Percentiles rank a stretch among this genome's conserved stretches.
Conservation (phyloP, 2,329 filamentous ascomycete species). For the Penicillium nordicum region DNA sequence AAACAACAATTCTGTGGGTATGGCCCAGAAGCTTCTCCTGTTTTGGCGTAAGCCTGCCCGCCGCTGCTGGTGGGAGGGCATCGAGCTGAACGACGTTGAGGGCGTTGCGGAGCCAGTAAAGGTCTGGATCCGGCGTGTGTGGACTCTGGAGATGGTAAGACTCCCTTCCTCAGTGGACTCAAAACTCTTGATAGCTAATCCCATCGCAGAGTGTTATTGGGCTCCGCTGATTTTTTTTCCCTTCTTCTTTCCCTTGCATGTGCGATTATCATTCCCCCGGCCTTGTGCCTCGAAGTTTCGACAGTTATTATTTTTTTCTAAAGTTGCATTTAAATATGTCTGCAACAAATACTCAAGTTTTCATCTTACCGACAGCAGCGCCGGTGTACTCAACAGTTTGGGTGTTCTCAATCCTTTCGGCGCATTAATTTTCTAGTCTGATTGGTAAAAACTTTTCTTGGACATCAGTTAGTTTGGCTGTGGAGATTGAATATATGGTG, state of each 20-base stretch:
- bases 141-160: conserved; percentile 90
- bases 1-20: conserved; percentile 77
- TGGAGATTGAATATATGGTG: conserved; percentile 10
- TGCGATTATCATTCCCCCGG: conserved; percentile 19
- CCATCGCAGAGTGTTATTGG: conserved; percentile 71
- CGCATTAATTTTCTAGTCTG: conserved; percentile 13
- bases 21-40: conserved; percentile 95
- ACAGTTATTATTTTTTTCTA: conserved; percentile 8
- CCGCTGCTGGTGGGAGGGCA: conserved; percentile 98
- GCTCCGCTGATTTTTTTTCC: conserved; percentile 51
- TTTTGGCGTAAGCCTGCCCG: conserved; percentile 98
- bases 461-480: background rate
- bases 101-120: conserved; percentile 90
- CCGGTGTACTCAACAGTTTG: conserved; percentile 20
- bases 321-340: conserved; percentile 9
- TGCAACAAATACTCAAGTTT: background rate
- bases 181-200: conserved; percentile 16
- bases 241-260: conserved; percentile 18
- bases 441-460: conserved; percentile 3
- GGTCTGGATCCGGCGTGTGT: conserved; percentile 96
- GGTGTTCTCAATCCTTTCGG: conserved; percentile 10
- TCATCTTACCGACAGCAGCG: conserved; percentile 8
- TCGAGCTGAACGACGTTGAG: conserved; percentile 84
- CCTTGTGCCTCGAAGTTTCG: conserved; percentile 17
- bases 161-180: background rate